Base-by-base conservation (phyloP, 805 yeast genomes). In the Wickerhamiella occidentalis region DNA sequence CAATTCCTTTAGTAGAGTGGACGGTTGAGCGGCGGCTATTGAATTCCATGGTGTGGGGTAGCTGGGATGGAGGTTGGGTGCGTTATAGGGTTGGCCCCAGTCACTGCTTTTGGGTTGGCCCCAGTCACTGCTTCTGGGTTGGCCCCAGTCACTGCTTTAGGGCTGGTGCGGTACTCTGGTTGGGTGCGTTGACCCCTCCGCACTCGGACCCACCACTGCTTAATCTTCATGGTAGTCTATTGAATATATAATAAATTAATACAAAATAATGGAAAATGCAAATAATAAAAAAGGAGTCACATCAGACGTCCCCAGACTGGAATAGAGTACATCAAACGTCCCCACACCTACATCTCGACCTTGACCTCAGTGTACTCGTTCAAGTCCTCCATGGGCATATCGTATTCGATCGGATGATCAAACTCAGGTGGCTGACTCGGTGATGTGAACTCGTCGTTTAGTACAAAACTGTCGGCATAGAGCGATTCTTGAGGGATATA, bases 11-110 rank as follows among this genome's bases (percentile, higher is more conserved):
- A 17, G 78, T 67, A 3, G 88, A 80, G 61, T 80, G 80, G 4
- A 82, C 90, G 0, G 79, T 80, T 1, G 90, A 82, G 48, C 94
- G 69, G 57, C 90, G 68, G 1, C 86, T 80, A 13, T 63, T 56
- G 30, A 40, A 45, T 13, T 15, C 22, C 23, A 22, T 37, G 23
- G 17, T 36, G 22, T 36, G 40, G 40, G 23, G 25, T 41, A n/a
- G n/a, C n/a, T n/a, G n/a, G n/a, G n/a, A n/a, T n/a, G n/a, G n/a
- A n/a, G n/a, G n/a, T n/a, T n/a, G n/a, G n/a, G n/a, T n/a, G n/a
- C n/a, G n/a, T n/a, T n/a, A n/a, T n/a, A 22, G 26, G 26, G 26
- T 23, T 5, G 26, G 26, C n/a, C n/a, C n/a, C n/a, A n/a, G n/a
- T n/a, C n/a, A n/a, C n/a, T n/a, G n/a, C n/a, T n/a, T n/a, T n/a